Base-by-base conservation (phyloP, 1,139 yeast genomes). In the Blastobotrys buckinghamii region DNA sequence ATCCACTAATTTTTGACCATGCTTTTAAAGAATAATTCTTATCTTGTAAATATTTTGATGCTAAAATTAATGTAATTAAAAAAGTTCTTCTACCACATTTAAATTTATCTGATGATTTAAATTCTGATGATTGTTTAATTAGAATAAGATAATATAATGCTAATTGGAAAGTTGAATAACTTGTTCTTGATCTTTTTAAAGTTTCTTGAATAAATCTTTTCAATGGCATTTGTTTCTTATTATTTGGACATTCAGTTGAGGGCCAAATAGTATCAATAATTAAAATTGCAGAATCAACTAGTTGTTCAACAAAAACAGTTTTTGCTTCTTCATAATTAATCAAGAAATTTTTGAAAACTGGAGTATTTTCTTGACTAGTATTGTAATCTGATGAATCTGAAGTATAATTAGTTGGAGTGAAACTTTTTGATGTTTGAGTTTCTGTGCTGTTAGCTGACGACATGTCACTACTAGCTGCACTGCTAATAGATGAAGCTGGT, bases 1-100 rank as follows among this genome's bases (percentile, higher is more conserved):
- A 70, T 0, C 94, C 92, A 46, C 87, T 78, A 45, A 86, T 81
- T 60, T 79, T 80, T 47, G 84, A 72, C 95, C 95, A 86, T n/a
- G 85, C 78, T 55, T 73, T 74, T 55, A 83, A 75, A 20, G 84
- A 73, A 64, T 78, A 84, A 61, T 82, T 83, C 50, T 81, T 77
- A 65, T 86, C 95, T 62, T 82, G 88, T 53, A 77, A 73, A 63
- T 81, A 84, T 62, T 86, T 86, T 48, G 84, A 77, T 1, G 92
- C 82, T 44, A 85, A 69, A 50, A 85, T 82, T 47, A 85, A 64
- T 58, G 84, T 74, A 2, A 83, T 78, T 53, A 86, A 71, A 56
- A 86, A 81, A 41, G 81, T 73, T 54, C 84, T 78, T 58, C 84
- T 78, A 7, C 88, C 83, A 59, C 86, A 82, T 27, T 56, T 51